These are phyloP conservation scores for Sporobolomyces pararoseus DNA, from an alignment of 768 basidiomycete genomes.

Conservation along the genomic window DNA sequence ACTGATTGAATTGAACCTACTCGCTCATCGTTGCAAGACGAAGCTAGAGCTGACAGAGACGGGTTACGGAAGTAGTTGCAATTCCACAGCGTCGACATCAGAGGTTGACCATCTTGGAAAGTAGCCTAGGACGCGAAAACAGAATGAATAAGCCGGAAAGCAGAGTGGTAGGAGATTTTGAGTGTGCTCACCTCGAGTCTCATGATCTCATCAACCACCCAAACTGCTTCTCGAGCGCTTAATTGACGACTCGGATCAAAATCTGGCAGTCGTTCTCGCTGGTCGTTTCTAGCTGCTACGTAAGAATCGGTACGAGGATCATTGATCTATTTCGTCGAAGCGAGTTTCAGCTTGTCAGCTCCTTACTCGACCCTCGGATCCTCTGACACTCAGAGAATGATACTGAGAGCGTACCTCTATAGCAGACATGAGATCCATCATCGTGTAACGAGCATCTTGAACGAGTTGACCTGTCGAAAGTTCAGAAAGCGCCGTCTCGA, in stretches of 20 bases:
- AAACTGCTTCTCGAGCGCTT: background rate
- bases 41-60: constrained; percentile 2
- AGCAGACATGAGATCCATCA: constrained; percentile 39
- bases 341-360: background rate
- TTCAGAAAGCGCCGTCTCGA: constrained; percentile 16
- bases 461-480: constrained; percentile 28
- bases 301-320: constrained; percentile 37
- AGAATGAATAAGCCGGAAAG: no score
- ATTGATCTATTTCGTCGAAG: constrained; percentile 21
- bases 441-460: background rate
- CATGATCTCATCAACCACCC: constrained; percentile 21
- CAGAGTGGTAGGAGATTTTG: no score
- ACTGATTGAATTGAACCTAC: constrained; percentile 4
- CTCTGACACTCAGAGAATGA: background rate
- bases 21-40: background rate
- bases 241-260: constrained; percentile 9
- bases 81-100: constrained; percentile 37
- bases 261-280: background rate
- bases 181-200: constrained; percentile 26
- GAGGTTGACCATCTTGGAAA: constrained; percentile 33
- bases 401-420: constrained; percentile 24
- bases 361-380: no score
- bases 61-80: constrained; percentile 30
- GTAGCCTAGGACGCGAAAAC: constrained; percentile 20
- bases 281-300: background rate